phyloP scores from a whole-genome alignment of 345 rosid genomes.

The Moringa oleifera region DNA sequence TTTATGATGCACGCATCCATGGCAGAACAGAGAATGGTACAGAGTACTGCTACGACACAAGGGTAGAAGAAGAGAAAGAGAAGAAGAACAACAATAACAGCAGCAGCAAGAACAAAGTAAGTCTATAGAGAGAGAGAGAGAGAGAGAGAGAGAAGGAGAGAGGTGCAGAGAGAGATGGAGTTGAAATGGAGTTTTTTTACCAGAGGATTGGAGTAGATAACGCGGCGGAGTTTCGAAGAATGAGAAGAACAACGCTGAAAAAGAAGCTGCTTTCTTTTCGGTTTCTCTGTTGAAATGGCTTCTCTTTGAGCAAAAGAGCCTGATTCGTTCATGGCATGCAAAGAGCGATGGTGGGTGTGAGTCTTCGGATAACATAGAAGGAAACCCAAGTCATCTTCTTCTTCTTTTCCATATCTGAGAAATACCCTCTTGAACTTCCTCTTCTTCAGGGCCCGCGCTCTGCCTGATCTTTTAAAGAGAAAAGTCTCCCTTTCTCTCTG shows the following conservation, averaged over 20 bases:
- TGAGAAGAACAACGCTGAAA: constrained; percentile 6
- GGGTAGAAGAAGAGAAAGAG: not conserved
- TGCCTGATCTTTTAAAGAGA: not conserved
- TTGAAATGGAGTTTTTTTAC: constrained; percentile 15
- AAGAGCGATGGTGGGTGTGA: constrained; percentile 9
- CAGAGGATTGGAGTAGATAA: constrained; percentile 3
- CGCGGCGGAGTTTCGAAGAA: constrained; percentile 25
- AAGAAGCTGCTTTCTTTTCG: constrained; percentile 9
- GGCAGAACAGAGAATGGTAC: constrained; percentile 32
- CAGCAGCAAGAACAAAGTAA: constrained; percentile 4
- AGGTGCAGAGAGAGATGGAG: constrained; percentile 7
- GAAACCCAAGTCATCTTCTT: too few relatives aligned
- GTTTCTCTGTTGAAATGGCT: constrained; percentile 15
- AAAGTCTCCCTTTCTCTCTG: constrained; percentile 12
- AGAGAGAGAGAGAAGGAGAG: constrained; percentile 1
- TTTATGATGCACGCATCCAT: constrained; percentile 56
- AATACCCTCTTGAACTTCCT: too few relatives aligned
- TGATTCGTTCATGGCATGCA: constrained; percentile 23
- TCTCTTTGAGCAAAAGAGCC: constrained; percentile 16
- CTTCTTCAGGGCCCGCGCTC: too few relatives aligned
- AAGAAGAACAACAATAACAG: not conserved
- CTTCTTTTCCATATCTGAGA: too few relatives aligned
- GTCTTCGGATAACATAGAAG: too few relatives aligned
- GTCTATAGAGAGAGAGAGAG: not conserved
- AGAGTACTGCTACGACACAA: constrained; percentile 24